Evolutionary conservation across 1,284 basidiomycete genomes (phyloP).

Genomic region (Ceraceosorus guamensis): DNA sequence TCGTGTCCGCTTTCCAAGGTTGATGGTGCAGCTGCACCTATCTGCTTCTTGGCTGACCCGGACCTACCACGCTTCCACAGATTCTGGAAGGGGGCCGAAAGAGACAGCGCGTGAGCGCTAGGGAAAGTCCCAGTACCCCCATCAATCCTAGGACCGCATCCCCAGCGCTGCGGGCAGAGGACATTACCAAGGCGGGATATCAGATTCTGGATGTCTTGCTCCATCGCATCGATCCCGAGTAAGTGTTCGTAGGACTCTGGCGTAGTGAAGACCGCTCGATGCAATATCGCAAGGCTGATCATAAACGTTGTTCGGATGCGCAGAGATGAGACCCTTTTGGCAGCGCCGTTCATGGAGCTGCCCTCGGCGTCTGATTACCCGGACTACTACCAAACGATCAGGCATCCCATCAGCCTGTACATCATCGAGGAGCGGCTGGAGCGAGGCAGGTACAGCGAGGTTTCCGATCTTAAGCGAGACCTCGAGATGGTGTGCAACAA

Average conservation of each 20-base stretch:
- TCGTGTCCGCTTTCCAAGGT: too few relatives aligned
- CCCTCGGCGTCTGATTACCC: constrained; percentile 72
- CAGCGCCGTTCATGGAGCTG: constrained; percentile 66
- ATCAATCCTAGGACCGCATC: too few relatives aligned
- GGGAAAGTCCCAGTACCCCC: too few relatives aligned
- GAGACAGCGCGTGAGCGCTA: too few relatives aligned
- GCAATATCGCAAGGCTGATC: not conserved
- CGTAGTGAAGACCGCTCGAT: not conserved
- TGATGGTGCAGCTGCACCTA: too few relatives aligned
- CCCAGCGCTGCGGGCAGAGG: not conserved
- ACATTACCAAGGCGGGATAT: constrained; percentile 6
- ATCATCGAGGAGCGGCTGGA: constrained; percentile 69
- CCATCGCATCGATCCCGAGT: constrained; percentile 8
- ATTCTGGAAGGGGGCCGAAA: too few relatives aligned
- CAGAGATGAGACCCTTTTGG: constrained; percentile 51
- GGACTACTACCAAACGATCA: constrained; percentile 86
- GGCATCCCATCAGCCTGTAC: constrained; percentile 73
- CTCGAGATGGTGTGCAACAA: constrained; percentile 82
- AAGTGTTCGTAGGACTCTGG: not conserved
- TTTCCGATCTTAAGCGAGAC: constrained; percentile 68
- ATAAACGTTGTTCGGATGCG: constrained; percentile 1
- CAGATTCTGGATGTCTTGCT: constrained; percentile 11
- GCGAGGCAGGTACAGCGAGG: constrained; percentile 58
- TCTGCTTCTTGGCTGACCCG: too few relatives aligned
- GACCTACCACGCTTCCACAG: too few relatives aligned